These are phyloP conservation scores for Kernera saxatilis DNA, from an alignment of 345 rosid species.

Conservation along the genomic window DNA sequence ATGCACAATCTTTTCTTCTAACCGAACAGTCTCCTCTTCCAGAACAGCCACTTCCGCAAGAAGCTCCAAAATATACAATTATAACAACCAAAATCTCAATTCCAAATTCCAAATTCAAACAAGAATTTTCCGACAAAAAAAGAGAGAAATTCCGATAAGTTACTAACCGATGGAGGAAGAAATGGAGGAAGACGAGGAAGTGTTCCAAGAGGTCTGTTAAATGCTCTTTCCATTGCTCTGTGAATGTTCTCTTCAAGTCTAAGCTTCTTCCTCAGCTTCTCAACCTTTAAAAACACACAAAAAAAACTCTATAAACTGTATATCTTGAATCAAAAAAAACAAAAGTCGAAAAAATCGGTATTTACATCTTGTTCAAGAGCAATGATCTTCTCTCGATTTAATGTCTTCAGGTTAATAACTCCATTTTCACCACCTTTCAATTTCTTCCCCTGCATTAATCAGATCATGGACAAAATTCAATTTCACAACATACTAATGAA, in stretches of 20 bases:
- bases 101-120: neutral
- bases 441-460: conserved; percentile 43
- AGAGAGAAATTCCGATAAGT: neutral
- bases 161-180: conserved; percentile 74
- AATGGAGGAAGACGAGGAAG: conserved; percentile 93
- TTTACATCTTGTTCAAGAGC: conserved; percentile 73
- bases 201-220: conserved; percentile 79
- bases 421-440: conserved; percentile 38
- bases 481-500: conserved; percentile 12
- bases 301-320: neutral
- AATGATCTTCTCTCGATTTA: conserved; percentile 49
- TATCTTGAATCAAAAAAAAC: neutral
- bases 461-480: conserved; percentile 14
- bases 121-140: too few relatives aligned
- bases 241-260: conserved; percentile 78
- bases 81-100: neutral
- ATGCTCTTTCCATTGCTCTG: conserved; percentile 86
- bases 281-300: conserved; percentile 44
- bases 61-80: conserved; percentile 72
- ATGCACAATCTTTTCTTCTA: conserved; percentile 76
- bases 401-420: conserved; percentile 26
- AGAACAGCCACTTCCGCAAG: conserved; percentile 94
- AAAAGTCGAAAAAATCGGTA: neutral
- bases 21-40: conserved; percentile 84
- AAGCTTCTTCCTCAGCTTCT: conserved; percentile 77